Evolutionary conservation across 371 early-diverging fungal species (phyloP).

Genomic region (Mortierella sp.): DNA sequence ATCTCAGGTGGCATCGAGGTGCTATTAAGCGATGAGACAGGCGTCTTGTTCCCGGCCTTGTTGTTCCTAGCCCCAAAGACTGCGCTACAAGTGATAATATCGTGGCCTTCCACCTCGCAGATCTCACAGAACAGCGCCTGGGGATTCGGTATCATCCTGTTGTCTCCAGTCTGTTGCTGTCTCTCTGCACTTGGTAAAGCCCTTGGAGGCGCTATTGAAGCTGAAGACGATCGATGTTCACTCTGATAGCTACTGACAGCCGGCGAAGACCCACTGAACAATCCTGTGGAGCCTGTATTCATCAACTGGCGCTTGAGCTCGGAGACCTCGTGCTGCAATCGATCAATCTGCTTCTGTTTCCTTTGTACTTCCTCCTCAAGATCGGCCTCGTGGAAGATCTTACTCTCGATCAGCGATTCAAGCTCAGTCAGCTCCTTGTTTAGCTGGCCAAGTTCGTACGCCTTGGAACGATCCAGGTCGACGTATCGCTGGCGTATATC

Average conservation of each 20-base stretch:
- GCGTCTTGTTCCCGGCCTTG: background rate
- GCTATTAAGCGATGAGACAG: background rate
- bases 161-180: background rate
- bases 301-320: constrained; percentile 57
- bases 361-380: constrained; percentile 72
- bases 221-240: background rate
- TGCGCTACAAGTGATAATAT: constrained; percentile 72
- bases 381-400: constrained; percentile 81
- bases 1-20: constrained; percentile 10
- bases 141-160: background rate
- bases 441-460: constrained; percentile 65
- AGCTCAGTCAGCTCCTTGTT: constrained; percentile 77
- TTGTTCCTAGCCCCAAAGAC: constrained; percentile 41
- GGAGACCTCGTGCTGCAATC: constrained; percentile 63
- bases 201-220: background rate
- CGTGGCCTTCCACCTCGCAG: constrained; percentile 76
- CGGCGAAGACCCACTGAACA: background rate
- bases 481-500: constrained; percentile 64
- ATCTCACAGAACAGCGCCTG: constrained; percentile 67
- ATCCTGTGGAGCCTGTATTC: constrained; percentile 6
- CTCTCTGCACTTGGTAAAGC: background rate
- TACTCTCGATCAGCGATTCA: constrained; percentile 80
- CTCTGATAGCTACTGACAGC: background rate
- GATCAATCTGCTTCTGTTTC: constrained; percentile 62
- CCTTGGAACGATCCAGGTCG: constrained; percentile 68